Evolutionary conservation across 371 early-diverging fungal genomes (phyloP).

Genomic region (Zopfochytrium polystomum): DNA sequence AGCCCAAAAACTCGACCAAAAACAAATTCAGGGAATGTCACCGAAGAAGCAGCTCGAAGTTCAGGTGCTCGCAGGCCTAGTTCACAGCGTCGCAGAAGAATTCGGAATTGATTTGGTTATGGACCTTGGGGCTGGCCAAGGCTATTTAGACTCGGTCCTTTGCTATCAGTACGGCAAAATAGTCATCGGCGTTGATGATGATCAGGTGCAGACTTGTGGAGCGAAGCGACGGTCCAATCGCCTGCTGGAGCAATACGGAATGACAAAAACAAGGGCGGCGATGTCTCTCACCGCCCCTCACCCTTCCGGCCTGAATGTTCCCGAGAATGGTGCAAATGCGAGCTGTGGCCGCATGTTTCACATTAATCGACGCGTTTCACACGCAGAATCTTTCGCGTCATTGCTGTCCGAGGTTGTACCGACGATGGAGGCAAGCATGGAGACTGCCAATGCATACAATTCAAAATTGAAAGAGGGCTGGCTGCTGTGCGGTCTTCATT

Average conservation of each 20-base stretch:
- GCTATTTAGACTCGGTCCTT: conserved; percentile 71
- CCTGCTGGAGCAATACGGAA: conserved; percentile 28
- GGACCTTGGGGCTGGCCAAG: conserved; percentile 57
- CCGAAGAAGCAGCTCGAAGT: conserved; percentile 77
- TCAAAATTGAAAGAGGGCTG: conserved; percentile 36
- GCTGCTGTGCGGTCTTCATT: conserved; percentile 81
- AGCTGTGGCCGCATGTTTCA: conserved; percentile 23
- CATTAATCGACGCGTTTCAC: conserved; percentile 38
- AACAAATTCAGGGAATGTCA: conserved; percentile 64
- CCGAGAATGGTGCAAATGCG: background rate
- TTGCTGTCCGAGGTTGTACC: conserved; percentile 21
- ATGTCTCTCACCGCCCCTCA: too few species aligned
- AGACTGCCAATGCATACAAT: conserved; percentile 1
- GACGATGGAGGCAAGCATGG: conserved; percentile 8
- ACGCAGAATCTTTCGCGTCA: conserved; percentile 29
- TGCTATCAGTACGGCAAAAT: conserved; percentile 64
- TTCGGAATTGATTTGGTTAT: conserved; percentile 20
- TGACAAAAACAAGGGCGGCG: conserved; percentile 6
- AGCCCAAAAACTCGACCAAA: conserved; percentile 18
- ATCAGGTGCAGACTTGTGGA: conserved; percentile 73
- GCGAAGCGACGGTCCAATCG: conserved; percentile 64
- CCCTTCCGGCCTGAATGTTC: too few species aligned
- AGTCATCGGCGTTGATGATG: conserved; percentile 80
- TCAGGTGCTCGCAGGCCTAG: conserved; percentile 48
- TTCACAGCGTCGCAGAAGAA: conserved; percentile 25